A percentile compares a stretch with the other conserved stretches of the same genome.
Conservation (phyloP, 768 basidiomycete species). For the Heimioporus sp. region DNA sequence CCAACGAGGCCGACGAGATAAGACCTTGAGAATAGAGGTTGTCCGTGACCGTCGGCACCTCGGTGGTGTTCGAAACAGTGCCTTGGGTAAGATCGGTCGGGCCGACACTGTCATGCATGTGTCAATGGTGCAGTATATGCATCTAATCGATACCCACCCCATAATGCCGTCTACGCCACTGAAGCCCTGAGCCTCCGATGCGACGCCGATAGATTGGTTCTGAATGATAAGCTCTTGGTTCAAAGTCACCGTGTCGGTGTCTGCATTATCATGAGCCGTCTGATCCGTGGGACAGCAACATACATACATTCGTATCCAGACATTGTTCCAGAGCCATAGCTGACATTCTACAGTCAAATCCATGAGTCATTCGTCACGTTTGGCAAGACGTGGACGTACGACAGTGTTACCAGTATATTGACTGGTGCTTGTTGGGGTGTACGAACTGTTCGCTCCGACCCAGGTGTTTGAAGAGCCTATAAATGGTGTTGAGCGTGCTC, state of each 20-base stretch:
- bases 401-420: slow-evolving; percentile 37
- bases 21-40: slow-evolving; percentile 48
- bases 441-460: slow-evolving; percentile 51
- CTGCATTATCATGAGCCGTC: slow-evolving; percentile 25
- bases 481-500: background rate
- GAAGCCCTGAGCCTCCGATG: slow-evolving; percentile 43
- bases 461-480: slow-evolving; percentile 51
- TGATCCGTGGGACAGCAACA: background rate
- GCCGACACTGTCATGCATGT: slow-evolving; percentile 37
- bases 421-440: slow-evolving; percentile 45
- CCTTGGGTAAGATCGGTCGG: slow-evolving; percentile 47
- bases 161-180: slow-evolving; percentile 51
- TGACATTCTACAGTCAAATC: slow-evolving; percentile 38
- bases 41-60: slow-evolving; percentile 57
- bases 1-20: slow-evolving; percentile 45
- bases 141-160: slow-evolving; percentile 31
- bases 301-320: slow-evolving; percentile 48
- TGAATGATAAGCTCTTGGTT: slow-evolving; percentile 38
- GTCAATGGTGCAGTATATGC: background rate
- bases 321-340: slow-evolving; percentile 55
- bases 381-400: slow-evolving; percentile 23
- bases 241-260: slow-evolving; percentile 47
- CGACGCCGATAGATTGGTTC: slow-evolving; percentile 49
- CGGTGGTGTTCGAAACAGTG: slow-evolving; percentile 39
- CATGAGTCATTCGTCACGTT: background rate